Conservation (phyloP, 176 grass and related monocot genomes). For the Hordeum marinum region DNA sequence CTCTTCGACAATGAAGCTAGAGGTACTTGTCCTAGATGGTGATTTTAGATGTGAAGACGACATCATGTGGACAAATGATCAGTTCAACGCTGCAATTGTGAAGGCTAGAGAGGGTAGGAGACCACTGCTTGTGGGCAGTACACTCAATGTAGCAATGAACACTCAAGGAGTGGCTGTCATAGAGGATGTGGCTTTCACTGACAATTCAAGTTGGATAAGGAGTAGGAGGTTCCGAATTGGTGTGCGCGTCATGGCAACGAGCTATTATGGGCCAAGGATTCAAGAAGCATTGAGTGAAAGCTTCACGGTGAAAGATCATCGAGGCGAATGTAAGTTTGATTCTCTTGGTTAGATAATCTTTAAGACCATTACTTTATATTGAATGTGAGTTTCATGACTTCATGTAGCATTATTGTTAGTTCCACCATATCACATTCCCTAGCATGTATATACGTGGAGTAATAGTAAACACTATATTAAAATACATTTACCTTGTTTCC, state of each 20-base stretch:
- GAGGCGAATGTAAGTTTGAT: conserved; percentile 54
- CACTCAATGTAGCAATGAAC: conserved; percentile 19
- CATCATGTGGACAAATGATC: conserved; percentile 36
- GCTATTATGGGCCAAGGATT: conserved; percentile 20
- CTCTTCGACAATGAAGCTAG: conserved; percentile 26
- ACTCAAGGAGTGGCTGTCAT: conserved; percentile 27
- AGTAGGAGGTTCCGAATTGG: conserved; percentile 54
- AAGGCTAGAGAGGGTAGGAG: conserved; percentile 47
- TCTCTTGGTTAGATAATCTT: not conserved
- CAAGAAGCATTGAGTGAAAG: conserved; percentile 55
- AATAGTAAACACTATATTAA: not conserved
- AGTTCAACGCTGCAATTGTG: conserved; percentile 38
- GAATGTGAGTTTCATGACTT: not conserved
- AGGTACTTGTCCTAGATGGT: conserved; percentile 65
- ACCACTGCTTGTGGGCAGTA: conserved; percentile 41
- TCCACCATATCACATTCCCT: not conserved
- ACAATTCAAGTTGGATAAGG: conserved; percentile 80
- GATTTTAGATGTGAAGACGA: conserved; percentile 40
- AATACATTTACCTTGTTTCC: not conserved
- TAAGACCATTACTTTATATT: not conserved
- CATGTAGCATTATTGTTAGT: not conserved
- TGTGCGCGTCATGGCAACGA: conserved; percentile 8
- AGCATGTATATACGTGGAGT: not conserved
- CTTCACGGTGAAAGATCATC: conserved; percentile 77
- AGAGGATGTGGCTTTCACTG: conserved; percentile 51